Evolutionary conservation across 1,139 yeast genomes (phyloP).

Genomic region (Debaryomycetaceae sp.): DNA sequence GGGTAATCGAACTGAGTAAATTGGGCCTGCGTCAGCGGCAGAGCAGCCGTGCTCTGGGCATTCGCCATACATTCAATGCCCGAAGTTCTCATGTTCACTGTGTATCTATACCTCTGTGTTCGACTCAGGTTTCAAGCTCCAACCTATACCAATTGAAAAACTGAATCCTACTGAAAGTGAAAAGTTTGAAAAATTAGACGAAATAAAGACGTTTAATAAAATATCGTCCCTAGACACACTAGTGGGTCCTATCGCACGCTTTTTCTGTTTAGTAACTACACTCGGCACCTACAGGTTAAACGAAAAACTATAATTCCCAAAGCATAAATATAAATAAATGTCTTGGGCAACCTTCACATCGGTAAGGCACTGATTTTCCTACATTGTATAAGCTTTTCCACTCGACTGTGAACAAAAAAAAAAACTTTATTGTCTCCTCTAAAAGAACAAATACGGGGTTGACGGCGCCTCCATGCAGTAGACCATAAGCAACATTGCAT

Average conservation of each 20-base stretch:
- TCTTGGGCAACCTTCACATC: neutral
- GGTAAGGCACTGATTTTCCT: neutral
- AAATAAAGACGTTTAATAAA: neutral
- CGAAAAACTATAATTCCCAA: neutral
- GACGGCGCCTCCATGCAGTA: neutral
- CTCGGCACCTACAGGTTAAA: neutral
- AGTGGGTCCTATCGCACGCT: neutral
- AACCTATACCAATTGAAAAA: neutral
- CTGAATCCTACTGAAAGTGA: neutral
- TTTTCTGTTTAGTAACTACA: neutral
- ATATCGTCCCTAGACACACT: neutral
- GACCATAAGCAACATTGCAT: neutral
- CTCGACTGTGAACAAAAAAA: neutral
- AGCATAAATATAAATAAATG: no score
- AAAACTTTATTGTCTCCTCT: neutral
- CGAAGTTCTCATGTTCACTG: neutral
- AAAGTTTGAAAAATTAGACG: neutral
- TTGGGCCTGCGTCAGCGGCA: conserved; percentile 1
- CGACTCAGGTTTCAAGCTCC: neutral
- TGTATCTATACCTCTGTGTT: neutral
- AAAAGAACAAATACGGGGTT: neutral
- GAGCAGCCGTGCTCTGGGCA: neutral
- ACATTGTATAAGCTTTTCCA: neutral
- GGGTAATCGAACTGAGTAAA: conserved; percentile 46
- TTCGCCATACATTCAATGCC: neutral